Evolutionary conservation across 176 grass and related monocot genomes (phyloP), one percentile per base, ranked within the genome.

Genomic region (Carex parvula): DNA sequence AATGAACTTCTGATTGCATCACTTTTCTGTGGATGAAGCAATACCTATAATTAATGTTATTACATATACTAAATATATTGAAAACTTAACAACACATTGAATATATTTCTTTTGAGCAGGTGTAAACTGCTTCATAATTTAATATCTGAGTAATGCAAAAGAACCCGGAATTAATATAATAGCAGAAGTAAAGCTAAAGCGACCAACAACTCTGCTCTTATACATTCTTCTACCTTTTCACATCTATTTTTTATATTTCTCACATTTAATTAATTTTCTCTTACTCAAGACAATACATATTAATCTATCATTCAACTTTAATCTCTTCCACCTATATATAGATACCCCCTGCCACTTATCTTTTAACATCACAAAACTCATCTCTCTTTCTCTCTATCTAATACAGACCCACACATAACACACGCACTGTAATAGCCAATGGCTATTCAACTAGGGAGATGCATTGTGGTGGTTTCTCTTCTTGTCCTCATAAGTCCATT

Each of bases 381-480:
- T n/a, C 26, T 18, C 53, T 59, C 59, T 21, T 60, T 53, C 20
- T 52, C 37, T 35, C 53, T 65, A 13, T 85, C 41, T 72, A 13
- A 46, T 50, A 72, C 69, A 48, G 17, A 72, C 16, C 11, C 8
- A 32, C 26, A 21, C 3, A 77, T n/a, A 39, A 72, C 66, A 84
- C 12, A 84, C 37, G 6, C 37, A 79, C 18, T 59, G 70, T 32
- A 80, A 70, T 32, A 55, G 48, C 44, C 79, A 60, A 95, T 95
- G 93, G 87, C 87, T 53, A 72, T 64, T 58, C 85, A 82, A 79
- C 82, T 84, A 79, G 85, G 33, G 61, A 64, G 20, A 46, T 85
- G 65, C 55, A 18, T 95, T 81, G 37, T 84, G 55, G 64, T 88
- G 78, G 82, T 92, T 57, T 92, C 87, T 85, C 83, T 87, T 72